These are phyloP conservation scores for Gamarada debralockiae DNA, from an alignment of 495 filamentous ascomycete species.

Conservation along the genomic window DNA sequence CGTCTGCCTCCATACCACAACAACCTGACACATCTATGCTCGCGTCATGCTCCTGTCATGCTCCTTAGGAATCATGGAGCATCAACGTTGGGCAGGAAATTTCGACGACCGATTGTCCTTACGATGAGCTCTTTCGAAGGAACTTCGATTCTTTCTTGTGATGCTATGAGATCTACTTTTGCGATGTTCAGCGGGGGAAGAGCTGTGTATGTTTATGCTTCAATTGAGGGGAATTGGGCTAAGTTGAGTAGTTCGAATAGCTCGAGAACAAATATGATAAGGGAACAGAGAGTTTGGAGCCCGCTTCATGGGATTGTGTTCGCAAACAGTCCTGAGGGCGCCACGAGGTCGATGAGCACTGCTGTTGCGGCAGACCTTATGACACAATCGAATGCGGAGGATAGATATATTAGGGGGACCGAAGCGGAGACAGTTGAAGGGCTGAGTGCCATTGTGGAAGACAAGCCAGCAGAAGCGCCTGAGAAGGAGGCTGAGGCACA, in stretches of 20 bases:
- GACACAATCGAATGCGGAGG: conserved; percentile 11
- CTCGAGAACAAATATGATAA: too few species aligned
- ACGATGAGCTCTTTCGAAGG: conserved; percentile 12
- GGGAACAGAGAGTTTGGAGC: conserved; percentile 16
- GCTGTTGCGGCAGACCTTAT: conserved; percentile 6
- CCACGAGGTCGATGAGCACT: conserved; percentile 8
- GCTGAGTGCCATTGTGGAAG: not conserved
- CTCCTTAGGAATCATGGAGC: conserved; percentile 24
- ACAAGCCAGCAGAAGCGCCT: not conserved
- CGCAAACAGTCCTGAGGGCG: not conserved
- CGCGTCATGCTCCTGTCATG: conserved; percentile 26
- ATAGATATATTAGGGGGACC: conserved; percentile 8
- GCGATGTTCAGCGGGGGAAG: conserved; percentile 3
- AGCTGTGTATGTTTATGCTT: conserved; percentile 7
- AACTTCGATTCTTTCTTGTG: not conserved
- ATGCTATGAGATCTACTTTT: conserved; percentile 7
- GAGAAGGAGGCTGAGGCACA: not conserved
- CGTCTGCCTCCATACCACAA: conserved; percentile 13
- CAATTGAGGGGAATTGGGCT: too few species aligned
- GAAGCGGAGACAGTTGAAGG: not conserved
- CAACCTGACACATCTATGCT: not conserved
- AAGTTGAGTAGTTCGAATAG: too few species aligned
- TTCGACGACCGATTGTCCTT: conserved; percentile 17
- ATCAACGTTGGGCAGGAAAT: conserved; percentile 18
- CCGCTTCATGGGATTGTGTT: conserved; percentile 24